Percentiles rank a stretch among this genome's conserved stretches.
Conservation (phyloP, 495 filamentous ascomycete genomes). For the Talaromyces trachyspermus region DNA sequence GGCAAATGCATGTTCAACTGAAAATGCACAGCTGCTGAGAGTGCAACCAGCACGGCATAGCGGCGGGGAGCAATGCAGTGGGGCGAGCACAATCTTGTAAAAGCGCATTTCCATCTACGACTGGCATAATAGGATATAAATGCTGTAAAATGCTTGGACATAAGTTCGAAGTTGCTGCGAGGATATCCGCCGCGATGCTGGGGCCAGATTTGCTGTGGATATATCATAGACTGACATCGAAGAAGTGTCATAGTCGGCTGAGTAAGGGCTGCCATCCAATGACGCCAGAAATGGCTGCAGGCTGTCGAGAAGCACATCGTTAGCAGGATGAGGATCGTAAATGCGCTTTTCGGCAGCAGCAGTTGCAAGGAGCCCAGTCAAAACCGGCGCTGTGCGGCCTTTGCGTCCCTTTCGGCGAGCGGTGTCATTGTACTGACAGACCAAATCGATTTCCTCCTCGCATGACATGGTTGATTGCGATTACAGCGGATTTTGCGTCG, state of each 20-base stretch:
- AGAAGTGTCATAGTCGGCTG: neutral
- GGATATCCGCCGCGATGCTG: neutral
- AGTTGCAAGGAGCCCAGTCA: neutral
- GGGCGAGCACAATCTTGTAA: neutral
- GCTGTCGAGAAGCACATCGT: neutral
- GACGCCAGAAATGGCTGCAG: neutral
- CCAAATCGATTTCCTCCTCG: neutral
- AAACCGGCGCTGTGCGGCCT: neutral
- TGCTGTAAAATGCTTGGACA: neutral
- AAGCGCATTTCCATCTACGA: neutral
- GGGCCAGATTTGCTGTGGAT: neutral
- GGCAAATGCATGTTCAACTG: constrained; percentile 1
- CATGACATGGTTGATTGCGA: neutral
- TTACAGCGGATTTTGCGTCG: constrained; percentile 5
- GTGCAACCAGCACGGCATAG: neutral
- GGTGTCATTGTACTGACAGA: constrained; percentile 4
- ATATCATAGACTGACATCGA: neutral
- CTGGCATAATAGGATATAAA: constrained; percentile 1
- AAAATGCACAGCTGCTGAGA: neutral
- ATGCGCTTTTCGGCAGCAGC: neutral
- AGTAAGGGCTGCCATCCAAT: neutral
- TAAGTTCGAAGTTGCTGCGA: constrained; percentile 1
- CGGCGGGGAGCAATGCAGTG: constrained; percentile 1
- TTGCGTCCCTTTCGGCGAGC: constrained; percentile 1
- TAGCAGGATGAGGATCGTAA: neutral